Percentiles rank a stretch among this genome's conserved stretches.
These are phyloP conservation scores for Excoecaria agallocha DNA, from an alignment of 345 rosid genomes.

Conservation along the genomic window DNA sequence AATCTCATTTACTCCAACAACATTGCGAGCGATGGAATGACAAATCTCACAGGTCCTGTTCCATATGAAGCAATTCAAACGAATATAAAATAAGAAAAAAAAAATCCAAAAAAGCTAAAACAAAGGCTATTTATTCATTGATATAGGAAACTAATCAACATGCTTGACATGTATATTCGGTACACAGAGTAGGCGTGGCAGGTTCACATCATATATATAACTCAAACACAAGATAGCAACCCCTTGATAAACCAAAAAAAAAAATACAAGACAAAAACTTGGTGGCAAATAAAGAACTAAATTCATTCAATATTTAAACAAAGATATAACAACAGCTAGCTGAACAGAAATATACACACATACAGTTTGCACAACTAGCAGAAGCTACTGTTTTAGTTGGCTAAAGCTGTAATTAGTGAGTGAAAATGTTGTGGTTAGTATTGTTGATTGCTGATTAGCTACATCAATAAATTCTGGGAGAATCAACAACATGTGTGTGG, in stretches of 20 bases:
- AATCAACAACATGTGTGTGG: not conserved
- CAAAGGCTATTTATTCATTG: not conserved
- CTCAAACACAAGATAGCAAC: no score
- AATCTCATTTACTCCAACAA: conserved; percentile 46
- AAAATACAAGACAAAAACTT: no score
- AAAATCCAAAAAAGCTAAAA: not conserved
- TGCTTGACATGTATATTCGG: not conserved
- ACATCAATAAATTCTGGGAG: not conserved
- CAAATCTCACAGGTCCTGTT: conserved; percentile 90
- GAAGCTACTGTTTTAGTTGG: not conserved
- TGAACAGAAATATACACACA: no score
- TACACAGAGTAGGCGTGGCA: no score
- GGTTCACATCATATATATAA: no score
- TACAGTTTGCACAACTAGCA: not conserved
- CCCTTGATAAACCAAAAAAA: no score
- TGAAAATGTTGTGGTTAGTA: not conserved
- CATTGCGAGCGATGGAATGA: conserved; percentile 67
- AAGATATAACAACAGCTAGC: not conserved
- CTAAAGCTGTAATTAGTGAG: not conserved
- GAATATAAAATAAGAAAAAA: no score
- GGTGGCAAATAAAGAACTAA: not conserved
- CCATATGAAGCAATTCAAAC: conserved; percentile 6
- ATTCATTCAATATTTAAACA: not conserved
- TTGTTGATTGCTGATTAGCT: not conserved
- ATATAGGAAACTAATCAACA: not conserved